These are phyloP conservation scores for Nicotiana paniculata DNA, from an alignment of 257 asterid species.

Conservation along the genomic window DNA sequence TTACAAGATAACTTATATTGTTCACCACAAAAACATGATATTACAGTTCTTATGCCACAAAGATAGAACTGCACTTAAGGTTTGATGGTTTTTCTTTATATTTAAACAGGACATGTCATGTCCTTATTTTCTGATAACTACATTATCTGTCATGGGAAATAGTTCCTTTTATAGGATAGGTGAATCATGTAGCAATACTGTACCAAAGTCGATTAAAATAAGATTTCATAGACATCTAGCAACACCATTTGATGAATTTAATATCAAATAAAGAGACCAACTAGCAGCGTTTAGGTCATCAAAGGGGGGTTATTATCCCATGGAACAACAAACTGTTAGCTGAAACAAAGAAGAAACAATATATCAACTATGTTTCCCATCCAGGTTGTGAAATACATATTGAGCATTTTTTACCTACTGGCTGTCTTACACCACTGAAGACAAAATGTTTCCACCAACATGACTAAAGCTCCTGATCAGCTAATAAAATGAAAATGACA, in stretches of 20 bases:
- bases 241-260: neutral
- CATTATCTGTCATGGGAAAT: neutral
- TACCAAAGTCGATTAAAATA: neutral
- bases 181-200: neutral
- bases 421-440: neutral
- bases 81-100: too few species aligned
- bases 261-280: neutral
- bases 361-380: neutral
- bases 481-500: neutral
- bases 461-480: constrained; percentile 1
- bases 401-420: neutral
- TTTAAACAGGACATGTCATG: too few species aligned
- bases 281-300: neutral
- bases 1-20: neutral
- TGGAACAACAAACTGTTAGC: neutral
- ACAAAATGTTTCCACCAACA: neutral
- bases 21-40: neutral
- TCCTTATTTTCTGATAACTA: too few species aligned
- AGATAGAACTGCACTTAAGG: neutral
- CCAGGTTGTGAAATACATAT: neutral
- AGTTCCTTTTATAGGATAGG: neutral
- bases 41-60: neutral
- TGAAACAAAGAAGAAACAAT: neutral
- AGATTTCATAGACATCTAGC: neutral
- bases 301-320: neutral